phyloP scores from a whole-genome alignment of 1,139 yeast species.

The Maudiozyma humilis region DNA sequence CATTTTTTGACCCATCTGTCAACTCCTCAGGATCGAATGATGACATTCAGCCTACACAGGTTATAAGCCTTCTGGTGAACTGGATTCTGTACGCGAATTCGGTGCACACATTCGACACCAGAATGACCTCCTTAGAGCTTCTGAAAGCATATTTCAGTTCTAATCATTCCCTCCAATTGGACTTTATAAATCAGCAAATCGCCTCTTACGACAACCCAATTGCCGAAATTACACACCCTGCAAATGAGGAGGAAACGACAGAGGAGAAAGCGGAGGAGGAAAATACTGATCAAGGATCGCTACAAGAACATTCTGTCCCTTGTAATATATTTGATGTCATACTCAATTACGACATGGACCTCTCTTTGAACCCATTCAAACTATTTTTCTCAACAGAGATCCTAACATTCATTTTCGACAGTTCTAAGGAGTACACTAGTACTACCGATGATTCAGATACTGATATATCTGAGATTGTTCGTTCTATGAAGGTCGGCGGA shows the following conservation, averaged over 20 bases:
- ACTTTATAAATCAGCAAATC: slow-evolving; percentile 61
- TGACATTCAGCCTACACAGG: slow-evolving; percentile 41
- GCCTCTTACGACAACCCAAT: slow-evolving; percentile 34
- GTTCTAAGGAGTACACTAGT: neutral
- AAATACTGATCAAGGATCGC: slow-evolving; percentile 1
- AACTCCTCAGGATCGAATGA: slow-evolving; percentile 32
- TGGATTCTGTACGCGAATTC: slow-evolving; percentile 79
- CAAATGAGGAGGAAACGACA: neutral
- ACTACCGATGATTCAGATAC: slow-evolving; percentile 38
- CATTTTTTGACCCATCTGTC: slow-evolving; percentile 77
- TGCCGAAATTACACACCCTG: neutral
- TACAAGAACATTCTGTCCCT: too few species aligned
- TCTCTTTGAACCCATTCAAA: slow-evolving; percentile 74
- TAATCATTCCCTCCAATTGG: slow-evolving; percentile 51
- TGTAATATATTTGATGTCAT: slow-evolving; percentile 57
- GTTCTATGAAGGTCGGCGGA: slow-evolving; percentile 53
- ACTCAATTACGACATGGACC: slow-evolving; percentile 70
- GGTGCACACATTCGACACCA: slow-evolving; percentile 71
- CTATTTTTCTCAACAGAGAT: slow-evolving; percentile 77
- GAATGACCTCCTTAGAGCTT: slow-evolving; percentile 62
- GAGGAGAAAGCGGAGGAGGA: neutral
- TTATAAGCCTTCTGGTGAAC: slow-evolving; percentile 61
- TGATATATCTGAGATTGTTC: slow-evolving; percentile 36
- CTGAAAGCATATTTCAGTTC: slow-evolving; percentile 61
- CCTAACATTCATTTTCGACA: slow-evolving; percentile 47